Evolutionary conservation across 1,139 yeast species (phyloP).

Genomic region (Taphrina communis): DNA sequence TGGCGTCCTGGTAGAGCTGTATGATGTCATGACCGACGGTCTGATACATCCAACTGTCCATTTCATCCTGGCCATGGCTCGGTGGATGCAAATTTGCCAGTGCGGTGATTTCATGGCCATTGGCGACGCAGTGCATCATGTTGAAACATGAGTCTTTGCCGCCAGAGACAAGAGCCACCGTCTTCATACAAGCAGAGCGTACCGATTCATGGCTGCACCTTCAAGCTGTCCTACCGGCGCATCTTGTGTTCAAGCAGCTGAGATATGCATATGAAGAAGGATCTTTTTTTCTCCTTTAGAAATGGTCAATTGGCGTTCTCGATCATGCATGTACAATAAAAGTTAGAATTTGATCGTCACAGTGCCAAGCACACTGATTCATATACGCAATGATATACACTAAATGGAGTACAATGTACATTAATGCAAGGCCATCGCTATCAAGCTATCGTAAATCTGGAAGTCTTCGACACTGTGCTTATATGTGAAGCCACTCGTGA

Average conservation of each 20-base stretch:
- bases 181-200: constrained; percentile 64
- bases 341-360: no score
- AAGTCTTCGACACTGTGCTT: no score
- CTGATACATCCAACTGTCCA: constrained; percentile 96
- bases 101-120: constrained; percentile 84
- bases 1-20: constrained; percentile 67
- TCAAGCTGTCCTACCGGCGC: no score
- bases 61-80: constrained; percentile 59
- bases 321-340: no score
- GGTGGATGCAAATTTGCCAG: constrained; percentile 82
- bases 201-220: no score
- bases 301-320: no score
- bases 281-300: no score
- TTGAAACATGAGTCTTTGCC: constrained; percentile 96
- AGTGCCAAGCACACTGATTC: no score
- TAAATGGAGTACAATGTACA: not conserved
- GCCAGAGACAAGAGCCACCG: constrained; percentile 89
- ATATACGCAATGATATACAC: not conserved
- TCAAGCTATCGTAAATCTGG: not conserved
- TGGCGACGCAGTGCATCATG: constrained; percentile 76
- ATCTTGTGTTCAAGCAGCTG: no score
- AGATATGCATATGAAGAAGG: no score
- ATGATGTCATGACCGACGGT: constrained; percentile 94
- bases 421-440: constrained; percentile 4
- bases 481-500: not conserved